A percentile compares a stretch with the other conserved stretches of the same genome.
phyloP scores from a whole-genome alignment of 371 early-diverging fungal genomes.

The Mucor irregularis region DNA sequence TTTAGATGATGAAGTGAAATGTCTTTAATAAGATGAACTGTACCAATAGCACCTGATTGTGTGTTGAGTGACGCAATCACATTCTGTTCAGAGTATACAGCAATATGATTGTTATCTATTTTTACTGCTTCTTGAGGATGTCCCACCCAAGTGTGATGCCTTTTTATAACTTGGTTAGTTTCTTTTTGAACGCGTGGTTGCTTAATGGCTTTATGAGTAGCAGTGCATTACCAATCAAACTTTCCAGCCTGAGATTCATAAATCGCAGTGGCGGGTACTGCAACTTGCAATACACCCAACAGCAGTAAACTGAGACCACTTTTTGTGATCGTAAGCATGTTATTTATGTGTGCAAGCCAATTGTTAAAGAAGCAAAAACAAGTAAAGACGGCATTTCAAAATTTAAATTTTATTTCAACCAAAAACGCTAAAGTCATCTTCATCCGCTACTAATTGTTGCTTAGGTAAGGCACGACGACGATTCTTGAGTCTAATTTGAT shows the following conservation, averaged over 20 bases:
- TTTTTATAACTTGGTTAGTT: slow-evolving; percentile 12
- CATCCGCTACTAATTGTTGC: slow-evolving; percentile 3
- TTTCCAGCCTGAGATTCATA: slow-evolving; percentile 55
- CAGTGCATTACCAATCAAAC: slow-evolving; percentile 67
- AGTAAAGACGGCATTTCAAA: not conserved
- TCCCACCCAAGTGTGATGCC: slow-evolving; percentile 70
- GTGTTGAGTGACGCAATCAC: slow-evolving; percentile 59
- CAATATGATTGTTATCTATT: slow-evolving; percentile 41
- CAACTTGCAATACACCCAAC: slow-evolving; percentile 9
- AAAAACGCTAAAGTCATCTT: slow-evolving; percentile 37
- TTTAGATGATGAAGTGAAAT: not conserved
- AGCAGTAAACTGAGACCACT: slow-evolving; percentile 15
- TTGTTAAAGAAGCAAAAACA: too few species aligned
- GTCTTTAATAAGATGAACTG: slow-evolving; percentile 1
- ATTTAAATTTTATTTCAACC: slow-evolving; percentile 2
- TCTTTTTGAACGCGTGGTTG: not conserved
- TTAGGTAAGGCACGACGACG: not conserved
- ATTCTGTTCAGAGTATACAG: slow-evolving; percentile 63
- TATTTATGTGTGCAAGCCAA: too few species aligned
- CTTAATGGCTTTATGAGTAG: too few species aligned
- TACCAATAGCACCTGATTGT: slow-evolving; percentile 62
- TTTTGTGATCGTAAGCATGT: slow-evolving; percentile 6
- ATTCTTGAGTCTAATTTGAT: slow-evolving; percentile 15
- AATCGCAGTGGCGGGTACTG: slow-evolving; percentile 33
- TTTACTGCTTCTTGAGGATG: slow-evolving; percentile 41